A percentile compares a stretch with the other conserved stretches of the same genome.
These are phyloP conservation scores for Cystobasidium tubakii DNA, from an alignment of 768 basidiomycete species.

Conservation along the genomic window DNA sequence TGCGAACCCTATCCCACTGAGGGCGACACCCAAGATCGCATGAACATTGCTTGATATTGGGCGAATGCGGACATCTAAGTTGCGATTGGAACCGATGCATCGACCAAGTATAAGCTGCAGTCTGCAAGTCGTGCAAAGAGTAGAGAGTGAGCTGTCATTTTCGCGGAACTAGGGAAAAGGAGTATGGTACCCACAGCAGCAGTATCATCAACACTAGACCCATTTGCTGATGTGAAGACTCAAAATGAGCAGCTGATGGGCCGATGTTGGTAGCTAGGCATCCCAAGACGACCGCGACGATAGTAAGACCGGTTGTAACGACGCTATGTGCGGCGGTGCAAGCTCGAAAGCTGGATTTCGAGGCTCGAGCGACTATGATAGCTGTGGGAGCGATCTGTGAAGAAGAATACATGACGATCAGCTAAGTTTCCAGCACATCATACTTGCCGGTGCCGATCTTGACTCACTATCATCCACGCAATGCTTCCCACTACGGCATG, in stretches of 20 bases:
- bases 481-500: constrained; percentile 28
- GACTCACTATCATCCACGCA: constrained; percentile 34
- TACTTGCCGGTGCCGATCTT: background rate
- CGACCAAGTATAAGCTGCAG: constrained; percentile 7
- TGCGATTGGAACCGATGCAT: background rate
- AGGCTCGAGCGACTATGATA: constrained; percentile 6
- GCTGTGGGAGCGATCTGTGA: constrained; percentile 12
- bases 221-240: constrained; percentile 16
- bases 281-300: constrained; percentile 15
- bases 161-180: background rate
- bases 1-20: constrained; percentile 25
- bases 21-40: background rate
- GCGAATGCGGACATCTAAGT: background rate
- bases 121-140: background rate
- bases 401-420: background rate
- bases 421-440: background rate
- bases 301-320: background rate
- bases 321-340: background rate
- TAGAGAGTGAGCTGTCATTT: background rate
- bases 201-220: constrained; percentile 20
- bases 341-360: background rate
- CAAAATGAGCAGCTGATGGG: background rate
- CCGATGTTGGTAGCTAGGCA: constrained; percentile 4
- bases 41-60: background rate
- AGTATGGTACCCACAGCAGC: constrained; percentile 10